phyloP scores from a whole-genome alignment of 177 flowering plant species.

The Vitis hybrid region DNA sequence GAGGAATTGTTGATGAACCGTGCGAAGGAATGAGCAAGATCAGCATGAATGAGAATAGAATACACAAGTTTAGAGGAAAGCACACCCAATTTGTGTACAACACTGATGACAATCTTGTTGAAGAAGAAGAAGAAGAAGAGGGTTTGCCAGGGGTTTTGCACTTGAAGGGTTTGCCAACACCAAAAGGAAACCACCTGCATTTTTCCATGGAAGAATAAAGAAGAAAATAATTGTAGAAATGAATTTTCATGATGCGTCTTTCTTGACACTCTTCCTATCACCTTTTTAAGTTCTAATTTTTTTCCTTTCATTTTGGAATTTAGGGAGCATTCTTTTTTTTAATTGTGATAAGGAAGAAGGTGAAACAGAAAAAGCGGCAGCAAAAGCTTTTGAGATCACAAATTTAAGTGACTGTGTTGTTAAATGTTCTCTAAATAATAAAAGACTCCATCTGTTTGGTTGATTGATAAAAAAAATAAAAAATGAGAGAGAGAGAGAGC shows the following conservation, averaged over 20 bases:
- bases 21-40: conserved; percentile 53
- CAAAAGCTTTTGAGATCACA: too few species aligned
- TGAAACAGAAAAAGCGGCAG: too few species aligned
- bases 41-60: conserved; percentile 24
- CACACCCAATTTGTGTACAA: conserved; percentile 62
- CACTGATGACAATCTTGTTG: conserved; percentile 56
- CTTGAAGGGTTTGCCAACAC: conserved; percentile 60
- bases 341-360: too few species aligned
- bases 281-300: not conserved
- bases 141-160: conserved; percentile 24
- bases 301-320: not conserved
- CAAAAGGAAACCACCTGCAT: conserved; percentile 63
- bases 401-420: too few species aligned
- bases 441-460: too few species aligned
- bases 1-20: conserved; percentile 38
- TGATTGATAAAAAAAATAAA: too few species aligned
- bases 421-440: too few species aligned
- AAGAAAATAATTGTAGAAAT: conserved; percentile 8
- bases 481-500: too few species aligned
- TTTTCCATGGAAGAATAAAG: conserved; percentile 37
- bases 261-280: conserved; percentile 8
- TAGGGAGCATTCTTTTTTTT: too few species aligned
- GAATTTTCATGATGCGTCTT: conserved; percentile 5
- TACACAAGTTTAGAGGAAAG: conserved; percentile 34
- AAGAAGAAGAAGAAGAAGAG: conserved; percentile 19